Conservation (phyloP, 768 basidiomycete genomes). For the Boletus coccyginus region DNA sequence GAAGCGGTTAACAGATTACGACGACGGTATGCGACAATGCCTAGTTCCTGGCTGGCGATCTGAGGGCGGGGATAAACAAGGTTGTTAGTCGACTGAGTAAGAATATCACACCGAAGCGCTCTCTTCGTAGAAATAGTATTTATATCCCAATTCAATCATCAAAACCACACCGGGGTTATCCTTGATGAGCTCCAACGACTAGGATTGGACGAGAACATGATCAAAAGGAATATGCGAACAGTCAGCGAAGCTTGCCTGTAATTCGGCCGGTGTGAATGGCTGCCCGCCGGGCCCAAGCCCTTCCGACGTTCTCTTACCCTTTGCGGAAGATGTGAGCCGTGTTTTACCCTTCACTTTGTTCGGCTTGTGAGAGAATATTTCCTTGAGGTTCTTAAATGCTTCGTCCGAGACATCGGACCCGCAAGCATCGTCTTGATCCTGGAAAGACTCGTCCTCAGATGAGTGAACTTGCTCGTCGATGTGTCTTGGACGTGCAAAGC, state of each 20-base stretch:
- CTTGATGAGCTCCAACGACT: slow-evolving; percentile 52
- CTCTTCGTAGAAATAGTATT: slow-evolving; percentile 77
- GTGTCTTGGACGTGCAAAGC: slow-evolving; percentile 26
- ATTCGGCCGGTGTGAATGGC: slow-evolving; percentile 73
- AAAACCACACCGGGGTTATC: slow-evolving; percentile 65
- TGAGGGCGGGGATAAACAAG: slow-evolving; percentile 29
- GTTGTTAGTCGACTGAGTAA: not conserved
- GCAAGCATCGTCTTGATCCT: slow-evolving; percentile 25
- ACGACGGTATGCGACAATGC: slow-evolving; percentile 69
- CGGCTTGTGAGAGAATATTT: slow-evolving; percentile 42
- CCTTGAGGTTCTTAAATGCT: slow-evolving; percentile 46
- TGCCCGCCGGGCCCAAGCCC: slow-evolving; percentile 64
- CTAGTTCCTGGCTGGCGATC: slow-evolving; percentile 74
- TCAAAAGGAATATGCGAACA: not conserved
- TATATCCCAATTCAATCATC: slow-evolving; percentile 84
- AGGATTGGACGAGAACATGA: not conserved
- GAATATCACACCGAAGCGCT: slow-evolving; percentile 63
- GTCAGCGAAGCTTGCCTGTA: slow-evolving; percentile 46
- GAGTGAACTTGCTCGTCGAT: slow-evolving; percentile 10
- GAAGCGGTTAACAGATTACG: slow-evolving; percentile 76
- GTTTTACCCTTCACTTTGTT: slow-evolving; percentile 37
- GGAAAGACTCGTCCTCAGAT: slow-evolving; percentile 21
- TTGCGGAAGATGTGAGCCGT: slow-evolving; percentile 24
- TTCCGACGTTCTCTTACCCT: slow-evolving; percentile 37
- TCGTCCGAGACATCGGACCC: slow-evolving; percentile 43